A percentile compares a stretch with the other conserved stretches of the same genome.
Evolutionary conservation across 129 eudicot species (phyloP).

Genomic region (Ambrosia artemisiifolia): DNA sequence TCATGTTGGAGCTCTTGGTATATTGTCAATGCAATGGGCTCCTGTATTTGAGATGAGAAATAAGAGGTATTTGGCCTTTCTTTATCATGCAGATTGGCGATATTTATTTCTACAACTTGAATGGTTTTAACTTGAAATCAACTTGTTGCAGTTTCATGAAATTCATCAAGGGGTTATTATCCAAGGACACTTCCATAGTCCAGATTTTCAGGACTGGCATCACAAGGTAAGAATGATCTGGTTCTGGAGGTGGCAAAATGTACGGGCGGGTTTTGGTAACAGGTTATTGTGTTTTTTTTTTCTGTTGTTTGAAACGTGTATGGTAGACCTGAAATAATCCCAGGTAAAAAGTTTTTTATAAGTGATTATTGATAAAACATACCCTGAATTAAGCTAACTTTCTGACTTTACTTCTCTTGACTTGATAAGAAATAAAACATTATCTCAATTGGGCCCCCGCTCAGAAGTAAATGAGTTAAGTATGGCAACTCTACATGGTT

Average conservation of each 20-base stretch:
- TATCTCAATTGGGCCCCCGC: neutral
- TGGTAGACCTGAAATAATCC: neutral
- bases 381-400: neutral
- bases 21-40: conserved; percentile 60
- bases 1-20: conserved; percentile 25
- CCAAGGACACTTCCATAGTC: conserved; percentile 49
- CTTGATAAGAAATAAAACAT: neutral
- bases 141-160: conserved; percentile 54
- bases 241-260: neutral
- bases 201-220: conserved; percentile 48
- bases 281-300: neutral
- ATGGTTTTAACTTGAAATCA: conserved; percentile 8
- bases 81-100: conserved; percentile 1
- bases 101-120: neutral
- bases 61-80: conserved; percentile 40
- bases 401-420: neutral
- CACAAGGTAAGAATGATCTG: conserved; percentile 39
- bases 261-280: neutral
- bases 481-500: neutral
- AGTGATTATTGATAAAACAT: too few species aligned
- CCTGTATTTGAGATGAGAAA: conserved; percentile 57
- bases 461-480: neutral
- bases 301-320: neutral
- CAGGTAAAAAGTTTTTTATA: neutral
- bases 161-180: conserved; percentile 54